These are phyloP conservation scores for Candida germanica DNA, from an alignment of 805 yeast species.

Conservation along the genomic window DNA sequence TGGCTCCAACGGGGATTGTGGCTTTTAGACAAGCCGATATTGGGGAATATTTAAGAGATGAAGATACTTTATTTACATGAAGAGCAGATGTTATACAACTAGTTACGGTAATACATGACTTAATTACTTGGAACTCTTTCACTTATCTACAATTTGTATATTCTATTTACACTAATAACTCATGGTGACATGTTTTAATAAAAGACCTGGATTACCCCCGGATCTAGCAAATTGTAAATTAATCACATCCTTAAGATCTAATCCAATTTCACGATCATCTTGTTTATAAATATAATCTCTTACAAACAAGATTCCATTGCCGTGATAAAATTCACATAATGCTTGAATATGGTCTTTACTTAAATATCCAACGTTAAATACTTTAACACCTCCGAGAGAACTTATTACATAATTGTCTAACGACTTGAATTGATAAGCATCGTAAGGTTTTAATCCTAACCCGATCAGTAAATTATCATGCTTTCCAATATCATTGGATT, in stretches of 20 bases:
- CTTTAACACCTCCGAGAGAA: conserved; percentile 39
- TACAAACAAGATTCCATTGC: conserved; percentile 30
- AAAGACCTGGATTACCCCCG: conserved; percentile 40
- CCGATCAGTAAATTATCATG: conserved; percentile 57
- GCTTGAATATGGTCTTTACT: conserved; percentile 28
- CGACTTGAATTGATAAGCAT: conserved; percentile 49
- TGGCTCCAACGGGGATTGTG: conserved; percentile 92
- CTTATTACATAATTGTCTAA: conserved; percentile 58
- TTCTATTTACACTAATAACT: conserved; percentile 15
- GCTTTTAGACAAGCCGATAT: conserved; percentile 97
- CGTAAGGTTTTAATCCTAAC: conserved; percentile 48
- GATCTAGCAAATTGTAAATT: conserved; percentile 30
- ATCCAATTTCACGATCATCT: conserved; percentile 9
- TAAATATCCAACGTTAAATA: conserved; percentile 24
- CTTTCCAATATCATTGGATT: conserved; percentile 51
- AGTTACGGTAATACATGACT: neutral
- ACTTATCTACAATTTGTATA: conserved; percentile 1
- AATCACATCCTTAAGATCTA: conserved; percentile 23
- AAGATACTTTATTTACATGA: conserved; percentile 88
- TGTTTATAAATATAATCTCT: conserved; percentile 32
- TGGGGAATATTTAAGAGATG: conserved; percentile 97
- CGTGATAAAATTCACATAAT: conserved; percentile 31
- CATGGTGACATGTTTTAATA: conserved; percentile 30
- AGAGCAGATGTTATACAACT: conserved; percentile 4
- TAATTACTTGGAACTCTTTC: too few species aligned